phyloP scores from a whole-genome alignment of 495 filamentous ascomycete genomes.

The Aspergillus avenaceus region DNA sequence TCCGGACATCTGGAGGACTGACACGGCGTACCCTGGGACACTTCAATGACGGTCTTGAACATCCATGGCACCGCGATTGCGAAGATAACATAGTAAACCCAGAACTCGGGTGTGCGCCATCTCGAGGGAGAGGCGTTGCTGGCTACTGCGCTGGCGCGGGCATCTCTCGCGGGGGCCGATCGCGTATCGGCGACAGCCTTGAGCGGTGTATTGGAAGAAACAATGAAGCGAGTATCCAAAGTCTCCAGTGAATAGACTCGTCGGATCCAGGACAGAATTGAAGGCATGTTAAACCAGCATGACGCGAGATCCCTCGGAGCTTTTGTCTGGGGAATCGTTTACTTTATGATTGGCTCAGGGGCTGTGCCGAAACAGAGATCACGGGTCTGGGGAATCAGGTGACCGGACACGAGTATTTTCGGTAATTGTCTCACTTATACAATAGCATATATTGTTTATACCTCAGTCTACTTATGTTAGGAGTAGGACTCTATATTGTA shows the following conservation, averaged over 20 bases:
- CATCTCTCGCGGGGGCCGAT: constrained; percentile 36
- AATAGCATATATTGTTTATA: too few relatives aligned
- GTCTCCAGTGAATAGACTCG: constrained; percentile 63
- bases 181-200: constrained; percentile 46
- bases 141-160: constrained; percentile 43
- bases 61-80: constrained; percentile 70
- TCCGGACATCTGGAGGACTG: not conserved
- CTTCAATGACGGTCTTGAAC: constrained; percentile 82
- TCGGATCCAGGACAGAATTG: constrained; percentile 15
- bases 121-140: constrained; percentile 50
- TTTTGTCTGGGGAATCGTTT: constrained; percentile 3
- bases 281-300: constrained; percentile 39
- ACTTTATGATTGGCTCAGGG: constrained; percentile 15
- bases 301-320: constrained; percentile 9
- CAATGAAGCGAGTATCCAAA: constrained; percentile 87
- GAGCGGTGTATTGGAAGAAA: constrained; percentile 63
- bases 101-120: constrained; percentile 89
- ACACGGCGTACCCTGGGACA: constrained; percentile 68
- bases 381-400: not conserved
- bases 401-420: not conserved
- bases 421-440: too few relatives aligned
- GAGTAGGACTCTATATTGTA: too few relatives aligned
- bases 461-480: too few relatives aligned
- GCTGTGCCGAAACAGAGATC: constrained; percentile 3
- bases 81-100: constrained; percentile 73